phyloP scores from a whole-genome alignment of 257 asterid genomes.

The Orobanche coerulescens region DNA sequence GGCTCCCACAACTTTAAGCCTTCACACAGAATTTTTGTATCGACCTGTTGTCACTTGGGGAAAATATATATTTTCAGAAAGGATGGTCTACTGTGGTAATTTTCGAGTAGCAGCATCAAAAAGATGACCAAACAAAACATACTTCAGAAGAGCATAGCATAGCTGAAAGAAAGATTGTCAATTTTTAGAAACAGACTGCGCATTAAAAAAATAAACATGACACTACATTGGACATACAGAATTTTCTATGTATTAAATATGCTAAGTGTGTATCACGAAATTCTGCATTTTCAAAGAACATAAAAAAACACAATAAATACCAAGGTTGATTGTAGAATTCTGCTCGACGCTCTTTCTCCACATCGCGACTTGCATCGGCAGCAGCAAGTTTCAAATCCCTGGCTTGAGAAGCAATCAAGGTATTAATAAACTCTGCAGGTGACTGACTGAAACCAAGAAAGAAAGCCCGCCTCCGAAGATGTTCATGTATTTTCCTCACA shows the following conservation, averaged over 20 bases:
- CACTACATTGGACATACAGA: not conserved
- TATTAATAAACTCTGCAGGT: conserved; percentile 76
- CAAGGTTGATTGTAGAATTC: conserved; percentile 82
- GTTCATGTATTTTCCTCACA: conserved; percentile 60
- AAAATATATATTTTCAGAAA: not conserved
- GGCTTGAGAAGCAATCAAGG: conserved; percentile 73
- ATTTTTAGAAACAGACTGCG: not conserved
- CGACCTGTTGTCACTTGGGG: not conserved
- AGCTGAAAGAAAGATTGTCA: not conserved
- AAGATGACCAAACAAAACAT: not conserved
- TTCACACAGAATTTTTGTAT: not conserved
- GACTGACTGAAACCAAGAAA: conserved; percentile 90
- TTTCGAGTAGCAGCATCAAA: not conserved
- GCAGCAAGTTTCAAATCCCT: conserved; percentile 72
- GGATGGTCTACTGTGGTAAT: not conserved
- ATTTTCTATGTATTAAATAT: not conserved
- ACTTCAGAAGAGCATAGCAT: not conserved
- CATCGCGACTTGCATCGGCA: conserved; percentile 48
- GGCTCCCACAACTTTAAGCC: not conserved
- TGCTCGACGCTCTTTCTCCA: conserved; percentile 63
- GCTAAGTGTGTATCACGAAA: not conserved
- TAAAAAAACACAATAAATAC: conserved; percentile 28
- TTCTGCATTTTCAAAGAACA: not conserved
- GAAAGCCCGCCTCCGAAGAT: conserved; percentile 56
- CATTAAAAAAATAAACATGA: too few species aligned